These are phyloP conservation scores for Colletotrichum sidae DNA, from an alignment of 2,329 filamentous ascomycete species.

Conservation along the genomic window DNA sequence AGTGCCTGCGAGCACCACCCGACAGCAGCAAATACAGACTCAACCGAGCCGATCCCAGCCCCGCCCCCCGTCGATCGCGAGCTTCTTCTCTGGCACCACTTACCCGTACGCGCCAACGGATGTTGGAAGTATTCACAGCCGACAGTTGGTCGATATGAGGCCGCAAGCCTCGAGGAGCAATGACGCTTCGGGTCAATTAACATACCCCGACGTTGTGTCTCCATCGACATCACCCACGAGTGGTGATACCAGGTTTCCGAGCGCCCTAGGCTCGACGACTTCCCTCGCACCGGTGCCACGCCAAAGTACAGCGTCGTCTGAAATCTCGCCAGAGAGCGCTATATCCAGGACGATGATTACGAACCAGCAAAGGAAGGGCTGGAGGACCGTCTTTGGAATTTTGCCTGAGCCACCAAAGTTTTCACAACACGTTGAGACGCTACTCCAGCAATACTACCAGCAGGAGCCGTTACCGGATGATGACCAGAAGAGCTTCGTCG, in stretches of 20 bases:
- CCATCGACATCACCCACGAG: constrained; percentile 41
- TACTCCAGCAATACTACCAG: constrained; percentile 66
- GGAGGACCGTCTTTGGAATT: constrained; percentile 52
- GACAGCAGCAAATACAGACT: not conserved
- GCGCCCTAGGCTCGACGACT: constrained; percentile 40
- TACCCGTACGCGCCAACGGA: constrained; percentile 22
- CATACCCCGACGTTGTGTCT: not conserved
- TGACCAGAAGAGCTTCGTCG: constrained; percentile 63
- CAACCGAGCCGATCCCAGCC: constrained; percentile 7
- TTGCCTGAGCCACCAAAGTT: constrained; percentile 58
- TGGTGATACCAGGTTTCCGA: constrained; percentile 36
- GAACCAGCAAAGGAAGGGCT: constrained; percentile 57
- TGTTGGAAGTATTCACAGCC: not conserved
- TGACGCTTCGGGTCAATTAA: not conserved
- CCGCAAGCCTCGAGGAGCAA: not conserved
- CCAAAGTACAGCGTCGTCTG: constrained; percentile 7
- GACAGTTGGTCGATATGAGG: not conserved
- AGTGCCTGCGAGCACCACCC: not conserved
- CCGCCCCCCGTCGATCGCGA: constrained; percentile 8
- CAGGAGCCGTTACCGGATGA: constrained; percentile 60
- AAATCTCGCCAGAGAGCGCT: constrained; percentile 33
- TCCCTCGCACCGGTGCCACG: constrained; percentile 11
- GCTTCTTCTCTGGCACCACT: constrained; percentile 26
- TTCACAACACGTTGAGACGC: constrained; percentile 60
- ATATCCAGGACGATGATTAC: constrained; percentile 56